Conservation (phyloP, 2,329 filamentous ascomycete species). For the Apiospora koreana region DNA sequence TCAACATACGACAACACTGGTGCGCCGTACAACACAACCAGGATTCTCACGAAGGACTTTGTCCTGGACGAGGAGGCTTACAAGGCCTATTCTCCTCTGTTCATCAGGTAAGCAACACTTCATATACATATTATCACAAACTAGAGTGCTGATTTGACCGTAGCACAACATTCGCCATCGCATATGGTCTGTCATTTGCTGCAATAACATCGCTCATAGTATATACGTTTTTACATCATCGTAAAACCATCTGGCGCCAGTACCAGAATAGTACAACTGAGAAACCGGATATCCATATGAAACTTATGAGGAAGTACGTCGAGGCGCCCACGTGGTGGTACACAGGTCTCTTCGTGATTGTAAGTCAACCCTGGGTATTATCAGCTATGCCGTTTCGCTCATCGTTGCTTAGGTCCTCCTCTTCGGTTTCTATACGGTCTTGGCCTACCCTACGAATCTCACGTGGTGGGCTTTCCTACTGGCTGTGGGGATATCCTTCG, state of each 20-base stretch:
- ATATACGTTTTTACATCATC: constrained; percentile 67
- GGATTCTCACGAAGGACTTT: constrained; percentile 61
- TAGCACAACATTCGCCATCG: constrained; percentile 70
- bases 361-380: constrained; percentile 33
- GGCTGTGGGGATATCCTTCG: constrained; percentile 62
- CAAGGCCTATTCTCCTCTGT: constrained; percentile 66
- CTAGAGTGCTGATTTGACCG: constrained; percentile 29
- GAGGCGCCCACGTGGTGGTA: constrained; percentile 69
- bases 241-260: constrained; percentile 65
- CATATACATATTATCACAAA: background rate
- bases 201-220: constrained; percentile 70
- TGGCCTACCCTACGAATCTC: constrained; percentile 66
- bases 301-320: constrained; percentile 62
- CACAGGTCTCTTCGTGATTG: constrained; percentile 55
- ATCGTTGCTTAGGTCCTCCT: constrained; percentile 46
- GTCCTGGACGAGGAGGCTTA: constrained; percentile 66
- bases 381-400: constrained; percentile 6
- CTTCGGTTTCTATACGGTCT: constrained; percentile 55
- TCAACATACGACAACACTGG: constrained; percentile 73
- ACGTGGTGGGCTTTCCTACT: constrained; percentile 74
- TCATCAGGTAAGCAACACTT: constrained; percentile 48
- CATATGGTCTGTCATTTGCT: constrained; percentile 73
- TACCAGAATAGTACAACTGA: constrained; percentile 60
- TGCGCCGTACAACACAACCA: constrained; percentile 61
- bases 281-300: constrained; percentile 65